A percentile compares a stretch with the other conserved stretches of the same genome.
These are phyloP conservation scores for Phytophthora meadii DNA, from an alignment of 352 stramenopile genomes.

Conservation along the genomic window DNA sequence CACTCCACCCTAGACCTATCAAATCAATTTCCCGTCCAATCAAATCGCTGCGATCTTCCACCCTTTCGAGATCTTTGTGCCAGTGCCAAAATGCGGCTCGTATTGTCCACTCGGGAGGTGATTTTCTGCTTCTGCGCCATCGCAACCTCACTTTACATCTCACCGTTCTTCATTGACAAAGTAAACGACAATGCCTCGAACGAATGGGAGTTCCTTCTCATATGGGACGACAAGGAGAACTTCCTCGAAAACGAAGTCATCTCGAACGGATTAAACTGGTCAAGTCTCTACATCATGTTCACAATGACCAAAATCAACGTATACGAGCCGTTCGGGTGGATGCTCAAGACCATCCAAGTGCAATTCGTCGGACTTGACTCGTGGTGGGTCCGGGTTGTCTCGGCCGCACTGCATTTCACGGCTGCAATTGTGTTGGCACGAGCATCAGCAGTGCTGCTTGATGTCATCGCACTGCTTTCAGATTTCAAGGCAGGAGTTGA, in stretches of 20 bases:
- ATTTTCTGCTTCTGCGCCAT: slow-evolving; percentile 21
- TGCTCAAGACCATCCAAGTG: slow-evolving; percentile 63
- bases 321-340: slow-evolving; percentile 72
- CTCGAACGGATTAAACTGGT: slow-evolving; percentile 38
- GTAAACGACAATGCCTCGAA: slow-evolving; percentile 9
- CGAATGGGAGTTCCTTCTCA: slow-evolving; percentile 55
- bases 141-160: slow-evolving; percentile 18
- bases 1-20: slow-evolving; percentile 21
- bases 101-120: slow-evolving; percentile 21
- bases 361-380: slow-evolving; percentile 43
- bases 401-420: slow-evolving; percentile 49
- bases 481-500: background rate
- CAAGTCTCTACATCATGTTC: slow-evolving; percentile 53
- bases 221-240: slow-evolving; percentile 69
- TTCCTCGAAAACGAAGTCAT: slow-evolving; percentile 63
- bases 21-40: slow-evolving; percentile 24
- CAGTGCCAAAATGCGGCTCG: slow-evolving; percentile 30
- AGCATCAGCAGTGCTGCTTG: slow-evolving; percentile 34
- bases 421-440: slow-evolving; percentile 37
- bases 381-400: slow-evolving; percentile 48
- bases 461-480: slow-evolving; percentile 27
- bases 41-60: slow-evolving; percentile 21
- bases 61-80: background rate
- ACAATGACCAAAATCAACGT: slow-evolving; percentile 68
- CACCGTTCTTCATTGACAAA: slow-evolving; percentile 20